Base-by-base conservation (phyloP, 768 basidiomycete genomes). In the Lyophyllum decastes region DNA sequence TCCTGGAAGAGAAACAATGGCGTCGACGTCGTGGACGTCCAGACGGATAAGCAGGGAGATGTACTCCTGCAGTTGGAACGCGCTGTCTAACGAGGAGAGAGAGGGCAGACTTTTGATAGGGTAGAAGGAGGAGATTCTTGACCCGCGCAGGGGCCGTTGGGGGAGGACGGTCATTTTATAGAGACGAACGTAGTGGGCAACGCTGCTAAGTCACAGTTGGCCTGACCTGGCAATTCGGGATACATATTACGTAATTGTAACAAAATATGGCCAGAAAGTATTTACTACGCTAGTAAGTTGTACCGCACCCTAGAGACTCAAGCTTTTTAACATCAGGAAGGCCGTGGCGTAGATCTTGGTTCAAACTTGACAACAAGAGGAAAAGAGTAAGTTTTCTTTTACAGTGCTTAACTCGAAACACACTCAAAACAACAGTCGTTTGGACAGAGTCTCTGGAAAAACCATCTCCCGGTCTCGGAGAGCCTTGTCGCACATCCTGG, bases 1-100 rank as follows among this genome's bases (percentile, higher is more conserved):
- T 24, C 79, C 87, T 5, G 95, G 95, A 0, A 96, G 73, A 30
- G 87, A 79, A 0, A 94, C 86, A 41, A 98, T 89, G 7, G 82
- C 71, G 40, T 92, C 84, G 19, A 98, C 89, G 69, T 97, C 90
- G 73, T 95, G 93, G 0, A 94, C 89, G 73, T 98, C 88, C 25
- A 84, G 78, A 16, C 90, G 85, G 57, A 96, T 91, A 61, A 96
- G 84, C 27, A 92, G 78, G 1, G 94, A 89, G 45, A 98, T 92
- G 73, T 94, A 96, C 68, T 98, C 96, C 66, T 96, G 94, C 7
- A 96, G 82, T 68, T 96, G 94, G 69, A 96, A 97, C 0, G 94
- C 92, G 70, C 92, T 95, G 74, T 95, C 90, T 27, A 96, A 77
- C 0, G 87, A 83, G 0, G 89, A 77, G 27, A 90, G 80, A 0